A percentile compares a stretch with the other conserved stretches of the same genome.
phyloP scores from a whole-genome alignment of 306 rosid species.

The Acacia confusa region DNA sequence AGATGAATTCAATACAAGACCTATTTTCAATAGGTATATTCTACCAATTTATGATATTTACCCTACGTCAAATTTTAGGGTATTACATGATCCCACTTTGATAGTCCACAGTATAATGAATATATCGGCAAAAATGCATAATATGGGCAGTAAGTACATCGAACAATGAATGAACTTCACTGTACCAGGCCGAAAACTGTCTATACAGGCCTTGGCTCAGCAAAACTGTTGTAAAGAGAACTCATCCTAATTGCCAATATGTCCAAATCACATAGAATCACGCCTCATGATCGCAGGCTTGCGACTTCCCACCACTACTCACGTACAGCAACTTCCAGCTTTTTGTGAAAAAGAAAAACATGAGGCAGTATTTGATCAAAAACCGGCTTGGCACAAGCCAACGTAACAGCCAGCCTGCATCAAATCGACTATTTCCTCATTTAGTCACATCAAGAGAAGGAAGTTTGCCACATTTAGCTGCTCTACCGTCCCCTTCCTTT shows the following conservation, averaged over 20 bases:
- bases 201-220: conserved; percentile 31
- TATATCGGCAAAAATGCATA: background rate
- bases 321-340: background rate
- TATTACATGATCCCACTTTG: background rate
- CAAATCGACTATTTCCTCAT: conserved; percentile 2
- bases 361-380: background rate
- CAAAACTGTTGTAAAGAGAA: background rate
- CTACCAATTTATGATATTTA: too few species aligned
- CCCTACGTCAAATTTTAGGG: too few species aligned
- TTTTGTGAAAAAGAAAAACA: background rate
- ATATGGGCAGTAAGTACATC: background rate
- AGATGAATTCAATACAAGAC: too few species aligned
- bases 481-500: conserved; percentile 31
- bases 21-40: too few species aligned
- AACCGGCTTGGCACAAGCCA: background rate
- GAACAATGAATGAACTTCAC: background rate
- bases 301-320: background rate
- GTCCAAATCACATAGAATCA: background rate
- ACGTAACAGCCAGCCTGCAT: background rate
- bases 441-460: conserved; percentile 5
- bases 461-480: conserved; percentile 1
- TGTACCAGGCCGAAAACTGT: conserved; percentile 39
- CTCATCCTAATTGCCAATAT: background rate
- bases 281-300: background rate
- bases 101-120: background rate